phyloP scores from a whole-genome alignment of 1,284 basidiomycete genomes.

The Trametes polyzona region DNA sequence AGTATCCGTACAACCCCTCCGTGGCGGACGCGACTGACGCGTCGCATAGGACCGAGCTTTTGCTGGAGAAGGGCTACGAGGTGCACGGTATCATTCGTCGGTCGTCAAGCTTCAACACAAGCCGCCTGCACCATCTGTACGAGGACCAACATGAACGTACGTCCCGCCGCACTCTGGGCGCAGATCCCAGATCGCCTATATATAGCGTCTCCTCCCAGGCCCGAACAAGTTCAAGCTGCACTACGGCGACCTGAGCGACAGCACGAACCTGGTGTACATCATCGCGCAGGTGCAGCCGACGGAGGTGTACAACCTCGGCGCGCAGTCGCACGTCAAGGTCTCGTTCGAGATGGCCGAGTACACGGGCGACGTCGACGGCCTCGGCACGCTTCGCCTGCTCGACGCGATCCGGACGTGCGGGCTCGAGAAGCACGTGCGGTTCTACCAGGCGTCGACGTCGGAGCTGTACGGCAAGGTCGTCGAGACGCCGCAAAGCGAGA shows the following conservation, averaged over 20 bases:
- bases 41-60: conserved; percentile 70
- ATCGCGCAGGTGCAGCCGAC: conserved; percentile 90
- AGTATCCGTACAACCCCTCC: no score
- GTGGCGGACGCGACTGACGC: conserved; percentile 14
- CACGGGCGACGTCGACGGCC: conserved; percentile 90
- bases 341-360: conserved; percentile 98
- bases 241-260: conserved; percentile 91
- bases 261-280: conserved; percentile 93
- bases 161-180: conserved; percentile 28
- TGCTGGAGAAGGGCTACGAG: conserved; percentile 86
- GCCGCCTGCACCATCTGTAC: conserved; percentile 88
- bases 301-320: conserved; percentile 94
- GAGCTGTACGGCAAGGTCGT: conserved; percentile 94
- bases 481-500: conserved; percentile 89
- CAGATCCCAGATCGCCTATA: background rate
- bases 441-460: conserved; percentile 94
- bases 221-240: conserved; percentile 85
- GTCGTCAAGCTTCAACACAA: conserved; percentile 94
- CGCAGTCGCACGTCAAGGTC: conserved; percentile 96
- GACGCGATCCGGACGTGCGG: conserved; percentile 94
- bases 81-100: conserved; percentile 94
- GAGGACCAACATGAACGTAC: conserved; percentile 83
- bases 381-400: conserved; percentile 89
- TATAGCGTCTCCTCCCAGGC: conserved; percentile 42
- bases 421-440: conserved; percentile 82